Percentiles rank a stretch among this genome's conserved stretches.
These are phyloP conservation scores for Geotrichum klebahnii DNA, from an alignment of 1,139 yeast genomes.

Conservation along the genomic window DNA sequence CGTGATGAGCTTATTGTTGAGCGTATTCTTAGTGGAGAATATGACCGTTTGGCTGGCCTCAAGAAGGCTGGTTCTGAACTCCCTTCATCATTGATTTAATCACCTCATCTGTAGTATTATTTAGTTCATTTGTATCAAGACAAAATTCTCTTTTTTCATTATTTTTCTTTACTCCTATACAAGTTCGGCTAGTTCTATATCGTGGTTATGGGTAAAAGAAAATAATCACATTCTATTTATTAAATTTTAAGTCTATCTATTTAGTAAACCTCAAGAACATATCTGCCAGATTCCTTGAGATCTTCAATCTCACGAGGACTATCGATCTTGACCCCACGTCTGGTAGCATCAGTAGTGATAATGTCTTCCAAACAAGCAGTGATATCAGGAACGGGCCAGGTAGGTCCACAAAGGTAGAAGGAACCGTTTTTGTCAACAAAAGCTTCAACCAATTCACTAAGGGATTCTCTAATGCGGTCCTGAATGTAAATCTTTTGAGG, in stretches of 20 bases:
- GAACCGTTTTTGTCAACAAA: constrained; percentile 76
- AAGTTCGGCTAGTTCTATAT: not conserved
- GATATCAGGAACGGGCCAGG: constrained; percentile 98
- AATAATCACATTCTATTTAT: too few species aligned
- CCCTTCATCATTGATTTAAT: constrained; percentile 38
- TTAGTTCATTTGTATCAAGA: constrained; percentile 5
- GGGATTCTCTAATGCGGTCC: constrained; percentile 79
- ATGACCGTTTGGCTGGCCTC: constrained; percentile 71
- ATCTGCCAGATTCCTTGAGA: constrained; percentile 88
- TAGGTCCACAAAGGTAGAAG: constrained; percentile 96
- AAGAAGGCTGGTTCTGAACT: constrained; percentile 47
- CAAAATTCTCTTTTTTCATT: constrained; percentile 4
- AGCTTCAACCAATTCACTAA: constrained; percentile 71
- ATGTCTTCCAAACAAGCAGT: constrained; percentile 87
- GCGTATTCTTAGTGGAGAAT: constrained; percentile 78
- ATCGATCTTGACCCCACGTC: constrained; percentile 64
- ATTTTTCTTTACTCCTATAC: not conserved
- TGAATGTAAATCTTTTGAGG: constrained; percentile 92
- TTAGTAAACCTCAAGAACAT: constrained; percentile 87
- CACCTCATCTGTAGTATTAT: not conserved
- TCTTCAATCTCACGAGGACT: constrained; percentile 81
- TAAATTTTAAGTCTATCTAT: not conserved
- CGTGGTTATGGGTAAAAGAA: too few species aligned
- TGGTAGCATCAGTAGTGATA: constrained; percentile 63
- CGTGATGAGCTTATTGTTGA: constrained; percentile 79